phyloP scores from a whole-genome alignment of 345 rosid species.

The Boechera stricta region DNA sequence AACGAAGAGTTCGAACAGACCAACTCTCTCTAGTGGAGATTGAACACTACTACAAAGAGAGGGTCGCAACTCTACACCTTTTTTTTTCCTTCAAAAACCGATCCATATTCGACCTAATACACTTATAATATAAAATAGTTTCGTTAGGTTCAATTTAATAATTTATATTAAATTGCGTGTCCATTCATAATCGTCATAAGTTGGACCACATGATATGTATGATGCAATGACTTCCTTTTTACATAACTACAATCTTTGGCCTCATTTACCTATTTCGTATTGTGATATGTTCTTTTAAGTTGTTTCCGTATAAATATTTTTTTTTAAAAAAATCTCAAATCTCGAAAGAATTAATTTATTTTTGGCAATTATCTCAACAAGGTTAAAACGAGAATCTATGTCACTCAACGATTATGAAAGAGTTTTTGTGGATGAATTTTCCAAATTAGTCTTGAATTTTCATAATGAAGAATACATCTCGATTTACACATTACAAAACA shows the following conservation, averaged over 20 bases:
- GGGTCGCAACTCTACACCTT: not conserved
- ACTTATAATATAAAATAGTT: conserved; percentile 3
- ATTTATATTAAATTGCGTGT: conserved; percentile 7
- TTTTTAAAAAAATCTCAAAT: not conserved
- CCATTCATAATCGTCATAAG: conserved; percentile 31
- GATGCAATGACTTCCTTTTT: conserved; percentile 39
- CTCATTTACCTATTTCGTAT: conserved; percentile 34
- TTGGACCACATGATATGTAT: conserved; percentile 31
- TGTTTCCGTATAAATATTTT: not conserved
- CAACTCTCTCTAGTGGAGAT: not conserved
- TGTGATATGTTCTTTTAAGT: not conserved
- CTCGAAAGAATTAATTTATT: no score
- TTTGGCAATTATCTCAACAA: no score
- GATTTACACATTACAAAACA: no score
- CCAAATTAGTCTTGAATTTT: no score
- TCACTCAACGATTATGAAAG: no score
- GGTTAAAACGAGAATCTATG: no score
- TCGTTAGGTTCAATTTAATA: conserved; percentile 16
- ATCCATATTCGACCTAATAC: conserved; percentile 22
- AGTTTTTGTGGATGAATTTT: no score
- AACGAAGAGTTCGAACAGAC: not conserved
- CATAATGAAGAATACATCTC: no score
- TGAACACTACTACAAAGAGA: not conserved
- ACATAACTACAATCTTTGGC: conserved; percentile 35
- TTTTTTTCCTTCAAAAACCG: not conserved